phyloP scores from a whole-genome alignment of 768 basidiomycete genomes.

The Phanerodontia chrysosporium region DNA sequence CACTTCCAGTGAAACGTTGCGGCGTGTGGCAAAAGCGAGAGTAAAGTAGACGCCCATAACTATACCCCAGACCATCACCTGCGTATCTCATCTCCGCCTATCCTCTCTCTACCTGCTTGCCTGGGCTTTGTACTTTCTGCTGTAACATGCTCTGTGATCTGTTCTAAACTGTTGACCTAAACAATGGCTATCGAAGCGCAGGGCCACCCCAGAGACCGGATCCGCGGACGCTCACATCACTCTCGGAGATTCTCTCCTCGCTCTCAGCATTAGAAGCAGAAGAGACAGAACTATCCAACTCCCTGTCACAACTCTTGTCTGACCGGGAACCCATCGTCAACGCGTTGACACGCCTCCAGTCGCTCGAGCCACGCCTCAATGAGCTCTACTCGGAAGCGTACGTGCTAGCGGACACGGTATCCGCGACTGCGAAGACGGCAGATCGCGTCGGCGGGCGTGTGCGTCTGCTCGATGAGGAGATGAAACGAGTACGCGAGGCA shows the following conservation, averaged over 20 bases:
- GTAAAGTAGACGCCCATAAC: background rate
- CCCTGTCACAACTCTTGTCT: conserved; percentile 67
- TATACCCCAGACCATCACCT: background rate
- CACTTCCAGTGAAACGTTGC: too few species aligned
- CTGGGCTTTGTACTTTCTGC: background rate
- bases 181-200: conserved; percentile 3
- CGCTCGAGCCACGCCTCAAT: conserved; percentile 59
- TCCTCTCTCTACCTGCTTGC: background rate
- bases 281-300: conserved; percentile 71
- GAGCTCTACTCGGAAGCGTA: conserved; percentile 55
- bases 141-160: background rate
- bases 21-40: too few species aligned
- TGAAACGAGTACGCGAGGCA: conserved; percentile 84
- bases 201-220: conserved; percentile 13
- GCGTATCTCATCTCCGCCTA: background rate
- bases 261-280: conserved; percentile 72
- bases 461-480: conserved; percentile 85
- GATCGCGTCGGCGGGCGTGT: conserved; percentile 92
- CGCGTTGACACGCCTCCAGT: conserved; percentile 58
- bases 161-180: background rate
- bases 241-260: conserved; percentile 70
- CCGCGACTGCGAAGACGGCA: conserved; percentile 71
- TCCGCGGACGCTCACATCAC: conserved; percentile 43
- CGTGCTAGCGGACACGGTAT: conserved; percentile 53
- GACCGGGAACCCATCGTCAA: conserved; percentile 59